Base-by-base conservation (phyloP, 2,329 filamentous ascomycete genomes). In the Ophiostoma ips region DNA sequence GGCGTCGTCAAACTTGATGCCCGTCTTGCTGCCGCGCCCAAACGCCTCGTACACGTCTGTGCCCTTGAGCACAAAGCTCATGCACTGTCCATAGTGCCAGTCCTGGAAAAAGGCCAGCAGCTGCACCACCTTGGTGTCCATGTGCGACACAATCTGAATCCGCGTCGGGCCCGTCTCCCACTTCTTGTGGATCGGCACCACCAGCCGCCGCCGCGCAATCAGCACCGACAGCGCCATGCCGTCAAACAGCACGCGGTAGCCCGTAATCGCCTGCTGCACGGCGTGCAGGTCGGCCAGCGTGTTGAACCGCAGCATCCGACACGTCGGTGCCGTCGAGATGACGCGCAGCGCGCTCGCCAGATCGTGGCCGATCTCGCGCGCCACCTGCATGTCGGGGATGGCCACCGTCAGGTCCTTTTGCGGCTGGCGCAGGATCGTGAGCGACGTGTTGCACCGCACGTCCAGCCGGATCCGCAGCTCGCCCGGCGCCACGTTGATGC, bases 131-230 rank as follows among this genome's bases (percentile, higher is more conserved):
- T 80, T 84, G 34, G 48, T 55, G 55, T 88, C 84, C 56, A 83
- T 81, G 56, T 81, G 75, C 56, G 79, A 73, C 34, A 95, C 79
- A 35, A 95, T 72, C 62, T 95, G 88, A 8, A 95, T 71, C 34
- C 89, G 79, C 9, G 86, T 86, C 35, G 74, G 75, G n/a, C 74
- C 79, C 2, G 88, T 85, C 61, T 94, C 87, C 86, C 87, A 94
- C 64, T 92, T 92, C 68, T 95, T 94, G 68, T 94, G 85, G 56
- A 95, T 90, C 0, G 87, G 87, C 15, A 94, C 87, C 12, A 95
- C 86, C 83, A 89, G 92, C 56, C 86, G 78, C 46, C 86, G 79
- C 30, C 88, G 80, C 1, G 88, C 81, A 56, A 95, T 94, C 52
- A 83, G 81, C 63, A 95, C 86, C 0, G 79, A 80, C 8, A 75